Evolutionary conservation across 179 eudicot genomes (phyloP).

Genomic region (Silene coronaria): DNA sequence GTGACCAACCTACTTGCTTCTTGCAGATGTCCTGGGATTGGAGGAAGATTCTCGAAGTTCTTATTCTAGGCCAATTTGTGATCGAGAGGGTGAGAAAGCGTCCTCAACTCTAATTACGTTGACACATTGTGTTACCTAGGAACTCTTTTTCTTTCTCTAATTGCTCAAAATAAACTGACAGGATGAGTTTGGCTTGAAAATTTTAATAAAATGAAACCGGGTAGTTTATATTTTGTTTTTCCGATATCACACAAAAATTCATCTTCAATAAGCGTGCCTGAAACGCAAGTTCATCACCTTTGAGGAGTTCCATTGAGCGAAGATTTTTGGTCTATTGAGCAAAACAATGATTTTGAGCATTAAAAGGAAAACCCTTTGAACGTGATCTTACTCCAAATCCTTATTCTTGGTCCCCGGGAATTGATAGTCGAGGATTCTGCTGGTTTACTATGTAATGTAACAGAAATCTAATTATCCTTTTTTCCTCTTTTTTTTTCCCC

Average conservation of each 20-base stretch:
- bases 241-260: too few relatives aligned
- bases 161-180: not conserved
- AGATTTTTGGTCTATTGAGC: too few relatives aligned
- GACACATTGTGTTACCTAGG: not conserved
- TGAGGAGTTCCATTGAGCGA: too few relatives aligned
- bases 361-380: too few relatives aligned
- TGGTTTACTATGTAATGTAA: not conserved
- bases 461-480: not conserved
- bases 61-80: slow-evolving; percentile 92
- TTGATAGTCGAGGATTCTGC: too few relatives aligned
- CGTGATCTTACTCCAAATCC: too few relatives aligned
- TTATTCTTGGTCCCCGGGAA: too few relatives aligned
- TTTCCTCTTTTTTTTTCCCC: not conserved
- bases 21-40: slow-evolving; percentile 97
- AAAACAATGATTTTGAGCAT: too few relatives aligned
- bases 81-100: slow-evolving; percentile 59
- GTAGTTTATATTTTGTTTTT: too few relatives aligned
- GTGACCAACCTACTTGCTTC: slow-evolving; percentile 21
- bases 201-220: too few relatives aligned
- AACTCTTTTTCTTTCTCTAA: not conserved
- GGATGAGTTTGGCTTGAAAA: not conserved
- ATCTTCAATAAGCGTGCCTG: too few relatives aligned
- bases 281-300: too few relatives aligned
- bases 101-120: slow-evolving; percentile 7
- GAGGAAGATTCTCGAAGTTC: slow-evolving; percentile 97